These are phyloP conservation scores for Mycosphaerelloides madeirae DNA, from an alignment of 2,329 filamentous ascomycete species.

Conservation along the genomic window DNA sequence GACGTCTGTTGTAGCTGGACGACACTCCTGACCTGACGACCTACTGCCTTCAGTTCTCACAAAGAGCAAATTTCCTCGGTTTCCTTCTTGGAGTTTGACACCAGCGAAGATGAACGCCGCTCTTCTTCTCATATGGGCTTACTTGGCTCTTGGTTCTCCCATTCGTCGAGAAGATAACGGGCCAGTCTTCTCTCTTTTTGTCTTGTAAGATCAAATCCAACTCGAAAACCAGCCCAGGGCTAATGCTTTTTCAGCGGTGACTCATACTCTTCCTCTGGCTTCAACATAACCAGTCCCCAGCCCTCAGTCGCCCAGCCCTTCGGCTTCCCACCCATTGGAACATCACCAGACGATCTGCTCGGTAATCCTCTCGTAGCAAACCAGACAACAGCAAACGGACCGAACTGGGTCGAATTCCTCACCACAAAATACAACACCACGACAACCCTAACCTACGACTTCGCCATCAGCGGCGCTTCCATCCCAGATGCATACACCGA, in stretches of 20 bases:
- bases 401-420: slow-evolving; percentile 5
- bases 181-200: no score
- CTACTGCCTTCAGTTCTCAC: no score
- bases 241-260: slow-evolving; percentile 4
- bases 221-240: no score
- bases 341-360: background rate
- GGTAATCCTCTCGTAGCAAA: slow-evolving; percentile 3
- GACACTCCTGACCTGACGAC: no score
- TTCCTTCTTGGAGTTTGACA: no score
- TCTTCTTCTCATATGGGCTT: no score
- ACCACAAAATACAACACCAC: slow-evolving; percentile 1
- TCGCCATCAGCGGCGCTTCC: slow-evolving; percentile 2
- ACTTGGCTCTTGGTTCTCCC: no score
- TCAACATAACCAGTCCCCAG: slow-evolving; percentile 1
- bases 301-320: slow-evolving; percentile 1
- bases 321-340: slow-evolving; percentile 4
- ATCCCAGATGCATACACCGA: slow-evolving; percentile 4
- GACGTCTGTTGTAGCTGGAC: no score
- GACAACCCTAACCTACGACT: slow-evolving; percentile 2
- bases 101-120: no score
- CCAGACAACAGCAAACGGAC: slow-evolving; percentile 1
- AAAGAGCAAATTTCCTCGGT: no score
- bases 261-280: slow-evolving; percentile 1
- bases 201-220: slow-evolving; percentile 4
- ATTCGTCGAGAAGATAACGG: no score